These are phyloP conservation scores for Esteya vermicola DNA, from an alignment of 2,329 filamentous ascomycete species.

Conservation along the genomic window DNA sequence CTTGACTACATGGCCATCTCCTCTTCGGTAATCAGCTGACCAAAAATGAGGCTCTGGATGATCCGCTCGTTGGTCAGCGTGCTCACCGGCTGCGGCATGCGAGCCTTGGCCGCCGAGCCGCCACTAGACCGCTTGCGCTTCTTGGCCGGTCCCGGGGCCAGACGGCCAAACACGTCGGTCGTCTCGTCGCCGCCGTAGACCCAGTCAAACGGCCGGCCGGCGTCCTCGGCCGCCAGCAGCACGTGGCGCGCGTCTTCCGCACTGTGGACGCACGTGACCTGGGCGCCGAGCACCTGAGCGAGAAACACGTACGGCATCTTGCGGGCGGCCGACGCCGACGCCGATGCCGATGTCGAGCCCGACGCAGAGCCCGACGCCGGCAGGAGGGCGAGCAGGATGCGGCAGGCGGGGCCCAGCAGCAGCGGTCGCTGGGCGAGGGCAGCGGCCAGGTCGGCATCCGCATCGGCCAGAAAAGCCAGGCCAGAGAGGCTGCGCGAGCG, in stretches of 20 bases:
- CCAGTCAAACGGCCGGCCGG: constrained; percentile 50
- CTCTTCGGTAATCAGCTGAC: constrained; percentile 55
- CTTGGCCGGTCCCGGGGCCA: constrained; percentile 9
- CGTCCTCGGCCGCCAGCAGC: constrained; percentile 35
- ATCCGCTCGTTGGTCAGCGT: constrained; percentile 76
- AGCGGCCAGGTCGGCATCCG: constrained; percentile 37
- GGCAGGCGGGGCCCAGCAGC: constrained; percentile 47
- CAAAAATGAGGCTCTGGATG: constrained; percentile 83
- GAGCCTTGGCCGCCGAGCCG: constrained; percentile 11
- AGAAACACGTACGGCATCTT: constrained; percentile 62
- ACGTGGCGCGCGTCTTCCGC: constrained; percentile 48
- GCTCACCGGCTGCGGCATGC: constrained; percentile 37
- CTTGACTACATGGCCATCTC: constrained; percentile 18
- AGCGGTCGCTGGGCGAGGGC: constrained; percentile 47
- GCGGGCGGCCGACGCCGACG: no score
- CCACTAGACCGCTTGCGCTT: constrained; percentile 28
- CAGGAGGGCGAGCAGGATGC: constrained; percentile 59
- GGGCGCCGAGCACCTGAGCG: constrained; percentile 62
- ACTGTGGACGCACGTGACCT: constrained; percentile 51
- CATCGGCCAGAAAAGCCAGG: constrained; percentile 28
- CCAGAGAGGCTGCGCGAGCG: constrained; percentile 55
- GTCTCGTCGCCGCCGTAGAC: constrained; percentile 43
- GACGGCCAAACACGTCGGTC: constrained; percentile 4
- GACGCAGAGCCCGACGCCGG: constrained; percentile 45
- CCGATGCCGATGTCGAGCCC: no score